These are phyloP conservation scores for Ilex asprella DNA, from an alignment of 257 asterid genomes.

Conservation along the genomic window DNA sequence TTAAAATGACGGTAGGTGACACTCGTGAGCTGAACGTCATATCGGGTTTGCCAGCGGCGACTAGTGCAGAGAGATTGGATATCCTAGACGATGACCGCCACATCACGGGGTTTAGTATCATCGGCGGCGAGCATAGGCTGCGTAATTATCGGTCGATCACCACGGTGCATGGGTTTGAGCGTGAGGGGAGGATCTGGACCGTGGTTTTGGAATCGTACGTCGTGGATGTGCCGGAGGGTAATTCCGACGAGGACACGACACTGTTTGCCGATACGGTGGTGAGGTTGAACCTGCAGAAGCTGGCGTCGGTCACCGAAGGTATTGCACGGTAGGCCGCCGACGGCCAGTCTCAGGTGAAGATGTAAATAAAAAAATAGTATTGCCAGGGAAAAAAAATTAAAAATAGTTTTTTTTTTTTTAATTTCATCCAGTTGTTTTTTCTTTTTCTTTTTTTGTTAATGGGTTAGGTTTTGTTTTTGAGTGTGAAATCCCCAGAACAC, in stretches of 20 bases:
- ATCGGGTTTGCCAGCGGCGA: slow-evolving; percentile 88
- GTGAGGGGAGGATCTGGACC: slow-evolving; percentile 36
- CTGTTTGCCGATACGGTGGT: slow-evolving; percentile 84
- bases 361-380: not conserved
- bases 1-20: slow-evolving; percentile 43
- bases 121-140: slow-evolving; percentile 85
- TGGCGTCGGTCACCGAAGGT: slow-evolving; percentile 54
- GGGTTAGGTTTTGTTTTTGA: not conserved
- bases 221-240: slow-evolving; percentile 88
- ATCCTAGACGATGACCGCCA: slow-evolving; percentile 67
- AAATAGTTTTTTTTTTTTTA: not conserved
- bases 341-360: no score
- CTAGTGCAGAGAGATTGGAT: slow-evolving; percentile 81
- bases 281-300: slow-evolving; percentile 66
- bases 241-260: slow-evolving; percentile 86
- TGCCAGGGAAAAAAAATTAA: not conserved
- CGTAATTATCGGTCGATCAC: slow-evolving; percentile 70
- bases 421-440: not conserved
- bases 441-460: not conserved
- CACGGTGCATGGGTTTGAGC: slow-evolving; percentile 48
- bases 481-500: slow-evolving; percentile 1
- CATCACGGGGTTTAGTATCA: slow-evolving; percentile 73
- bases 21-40: slow-evolving; percentile 68
- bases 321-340: no score
- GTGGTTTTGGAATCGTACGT: slow-evolving; percentile 74